These are phyloP conservation scores for Jaltomata sinuosa DNA, from an alignment of 257 asterid genomes.

Conservation along the genomic window DNA sequence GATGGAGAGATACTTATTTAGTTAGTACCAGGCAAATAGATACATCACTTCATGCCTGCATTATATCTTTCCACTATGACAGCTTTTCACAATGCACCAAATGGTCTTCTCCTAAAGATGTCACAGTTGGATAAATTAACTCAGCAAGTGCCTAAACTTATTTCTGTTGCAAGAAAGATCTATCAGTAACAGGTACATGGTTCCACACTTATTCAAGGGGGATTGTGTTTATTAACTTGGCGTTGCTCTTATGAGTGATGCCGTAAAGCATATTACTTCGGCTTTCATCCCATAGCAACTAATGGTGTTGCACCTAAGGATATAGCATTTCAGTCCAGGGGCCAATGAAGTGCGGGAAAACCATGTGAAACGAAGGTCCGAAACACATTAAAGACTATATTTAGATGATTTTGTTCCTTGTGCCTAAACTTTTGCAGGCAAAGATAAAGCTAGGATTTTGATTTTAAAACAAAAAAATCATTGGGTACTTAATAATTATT, in stretches of 20 bases:
- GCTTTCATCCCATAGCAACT: not conserved
- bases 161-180: not conserved
- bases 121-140: not conserved
- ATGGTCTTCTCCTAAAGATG: not conserved
- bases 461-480: too few relatives aligned
- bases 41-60: too few relatives aligned
- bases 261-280: not conserved
- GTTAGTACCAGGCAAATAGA: not conserved
- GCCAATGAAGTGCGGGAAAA: not conserved
- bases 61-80: too few relatives aligned
- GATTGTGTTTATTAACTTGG: not conserved
- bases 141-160: not conserved
- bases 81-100: too few relatives aligned
- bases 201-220: not conserved
- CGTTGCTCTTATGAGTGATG: not conserved
- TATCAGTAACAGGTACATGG: not conserved
- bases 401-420: too few relatives aligned
- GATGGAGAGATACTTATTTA: not conserved
- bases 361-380: not conserved
- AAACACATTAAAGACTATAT: not conserved
- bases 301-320: not conserved
- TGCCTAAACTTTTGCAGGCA: not conserved
- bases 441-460: not conserved
- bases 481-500: too few relatives aligned
- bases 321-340: not conserved